Conservation (phyloP, 1,139 yeast species). For the Sugiyamaella pinicola region DNA sequence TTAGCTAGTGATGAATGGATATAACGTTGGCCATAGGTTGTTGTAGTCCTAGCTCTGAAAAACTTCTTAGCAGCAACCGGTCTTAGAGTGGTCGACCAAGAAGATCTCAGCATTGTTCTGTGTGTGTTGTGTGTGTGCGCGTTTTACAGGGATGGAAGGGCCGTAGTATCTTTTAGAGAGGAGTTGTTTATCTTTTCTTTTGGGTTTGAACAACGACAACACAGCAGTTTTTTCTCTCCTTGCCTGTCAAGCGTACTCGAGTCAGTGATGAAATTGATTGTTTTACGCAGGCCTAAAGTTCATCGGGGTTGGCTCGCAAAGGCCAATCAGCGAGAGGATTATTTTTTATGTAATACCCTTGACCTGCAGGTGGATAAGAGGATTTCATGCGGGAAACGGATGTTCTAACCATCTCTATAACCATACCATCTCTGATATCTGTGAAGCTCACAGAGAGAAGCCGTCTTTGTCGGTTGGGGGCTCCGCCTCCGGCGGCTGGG, state of each 20-base stretch:
- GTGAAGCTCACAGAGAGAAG: no score
- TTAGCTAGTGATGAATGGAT: slow-evolving; percentile 16
- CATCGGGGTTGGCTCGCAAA: slow-evolving; percentile 1
- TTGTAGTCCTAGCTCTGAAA: neutral
- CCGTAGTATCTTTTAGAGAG: neutral
- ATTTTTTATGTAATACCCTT: slow-evolving; percentile 17
- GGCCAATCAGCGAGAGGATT: slow-evolving; percentile 19
- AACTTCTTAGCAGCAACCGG: slow-evolving; percentile 4
- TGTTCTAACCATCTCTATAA: neutral
- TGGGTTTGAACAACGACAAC: neutral
- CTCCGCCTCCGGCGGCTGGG: slow-evolving; percentile 1
- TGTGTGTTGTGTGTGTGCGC: neutral
- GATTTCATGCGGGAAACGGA: neutral
- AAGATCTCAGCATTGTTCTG: slow-evolving; percentile 10
- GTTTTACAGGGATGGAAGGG: neutral
- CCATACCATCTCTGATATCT: neutral
- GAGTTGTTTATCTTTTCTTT: neutral
- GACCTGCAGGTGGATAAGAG: neutral
- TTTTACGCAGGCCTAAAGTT: slow-evolving; percentile 8
- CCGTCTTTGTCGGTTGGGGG: no score
- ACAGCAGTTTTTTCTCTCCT: neutral
- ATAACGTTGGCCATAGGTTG: slow-evolving; percentile 13
- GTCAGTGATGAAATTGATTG: neutral
- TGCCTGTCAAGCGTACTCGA: neutral
- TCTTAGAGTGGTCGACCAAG: slow-evolving; percentile 7